Conservation (phyloP, 108 stramenopile genomes). For the Skeletonema tropicum region DNA sequence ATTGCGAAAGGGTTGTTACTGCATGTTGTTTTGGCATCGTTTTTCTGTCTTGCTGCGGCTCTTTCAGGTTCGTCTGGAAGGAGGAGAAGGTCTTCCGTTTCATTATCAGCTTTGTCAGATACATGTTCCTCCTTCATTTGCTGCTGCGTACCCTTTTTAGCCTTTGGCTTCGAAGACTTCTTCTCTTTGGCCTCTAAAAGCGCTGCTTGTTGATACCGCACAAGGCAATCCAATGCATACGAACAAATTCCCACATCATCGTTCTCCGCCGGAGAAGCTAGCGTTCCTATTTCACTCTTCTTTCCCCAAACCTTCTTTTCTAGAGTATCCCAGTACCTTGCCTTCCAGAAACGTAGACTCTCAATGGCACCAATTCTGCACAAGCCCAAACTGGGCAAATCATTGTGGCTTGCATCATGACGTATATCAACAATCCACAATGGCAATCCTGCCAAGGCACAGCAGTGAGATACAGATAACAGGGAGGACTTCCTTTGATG, state of each 20-base stretch:
- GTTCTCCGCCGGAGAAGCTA: constrained; percentile 1
- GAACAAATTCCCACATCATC: constrained; percentile 35
- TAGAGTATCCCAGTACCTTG: constrained; percentile 64
- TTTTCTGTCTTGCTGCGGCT: background rate
- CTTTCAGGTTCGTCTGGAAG: constrained; percentile 12
- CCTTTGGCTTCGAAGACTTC: constrained; percentile 9
- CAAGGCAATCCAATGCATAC: constrained; percentile 21
- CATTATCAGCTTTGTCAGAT: background rate
- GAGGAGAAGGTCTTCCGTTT: constrained; percentile 23
- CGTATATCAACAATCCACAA: constrained; percentile 84
- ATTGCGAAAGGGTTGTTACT: constrained; percentile 37
- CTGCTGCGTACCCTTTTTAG: constrained; percentile 7
- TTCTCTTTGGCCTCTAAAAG: constrained; percentile 29
- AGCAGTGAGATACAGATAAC: constrained; percentile 62
- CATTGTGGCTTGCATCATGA: constrained; percentile 84
- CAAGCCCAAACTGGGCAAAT: constrained; percentile 67
- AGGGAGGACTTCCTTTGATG: constrained; percentile 56
- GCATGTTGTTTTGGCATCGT: background rate
- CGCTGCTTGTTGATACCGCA: constrained; percentile 33
- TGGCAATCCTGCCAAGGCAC: constrained; percentile 74
- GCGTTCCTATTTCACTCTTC: constrained; percentile 24
- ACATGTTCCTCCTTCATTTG: background rate
- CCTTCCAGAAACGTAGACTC: constrained; percentile 65
- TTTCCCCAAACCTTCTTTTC: constrained; percentile 34
- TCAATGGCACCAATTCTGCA: constrained; percentile 69